Base-by-base conservation (phyloP, 805 yeast species). In the Spathaspora hagerdaliae region DNA sequence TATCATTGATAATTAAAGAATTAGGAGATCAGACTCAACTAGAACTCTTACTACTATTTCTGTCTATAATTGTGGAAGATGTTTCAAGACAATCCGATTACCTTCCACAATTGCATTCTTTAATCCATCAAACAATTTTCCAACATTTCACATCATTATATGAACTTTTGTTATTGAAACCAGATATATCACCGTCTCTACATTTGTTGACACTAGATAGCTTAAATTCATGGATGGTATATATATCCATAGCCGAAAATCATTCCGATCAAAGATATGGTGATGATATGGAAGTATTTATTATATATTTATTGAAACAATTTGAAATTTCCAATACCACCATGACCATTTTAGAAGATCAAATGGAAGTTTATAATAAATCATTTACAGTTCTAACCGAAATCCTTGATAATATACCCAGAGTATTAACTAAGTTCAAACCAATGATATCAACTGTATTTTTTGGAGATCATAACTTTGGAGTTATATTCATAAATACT, bases 61-160 rank as follows among this genome's bases (percentile, higher is more conserved):
- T 74, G 3, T 67, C 81, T 10, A 77, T 76, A 7, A 47, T 79
- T 0, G 74, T 71, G 1, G 87, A 81, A 51, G 87, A 82, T 43
- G 52, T 77, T 9, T 53, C 66, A 31, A 78, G 74, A 49, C 57
- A 56, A 48, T 67, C 50, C 52, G 46, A 45, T 15, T 26, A 14
- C 46, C 48, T 62, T 1, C 46, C 57, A 1, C 57, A 58, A 4
- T 46, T 77, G 12, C 81, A 80, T 53, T 56, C 61, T 13, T 38
- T 55, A 1, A 61, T 81, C 1, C 72, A 67, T 27, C 48, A 54
- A 0, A 47, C 63, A 10, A 33, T 78, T 0, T 77, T 67, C 47
- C 57, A 61, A 1, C 51, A 54, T 12, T 41, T 57, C 24, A 45
- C 46, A 11, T 38, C 48, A 12, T 44, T 59, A n/a, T 59, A 48